Conservation (phyloP, 2,329 filamentous ascomycete genomes). For the Venturia carpophila region DNA sequence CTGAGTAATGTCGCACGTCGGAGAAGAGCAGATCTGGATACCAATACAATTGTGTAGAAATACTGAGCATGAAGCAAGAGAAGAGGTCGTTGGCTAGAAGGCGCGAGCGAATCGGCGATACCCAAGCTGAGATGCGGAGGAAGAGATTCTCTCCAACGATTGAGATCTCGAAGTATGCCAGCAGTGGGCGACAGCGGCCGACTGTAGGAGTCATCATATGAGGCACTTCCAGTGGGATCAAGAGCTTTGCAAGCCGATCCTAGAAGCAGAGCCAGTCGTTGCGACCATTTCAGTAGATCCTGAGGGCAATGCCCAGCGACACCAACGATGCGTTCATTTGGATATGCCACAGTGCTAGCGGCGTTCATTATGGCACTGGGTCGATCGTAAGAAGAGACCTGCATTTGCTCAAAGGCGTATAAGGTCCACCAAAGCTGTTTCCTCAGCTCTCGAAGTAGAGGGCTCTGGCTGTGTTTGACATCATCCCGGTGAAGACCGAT, state of each 20-base stretch:
- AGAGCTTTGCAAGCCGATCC: conserved; percentile 34
- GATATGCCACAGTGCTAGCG: conserved; percentile 29
- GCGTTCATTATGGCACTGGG: conserved; percentile 38
- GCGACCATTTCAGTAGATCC: conserved; percentile 35
- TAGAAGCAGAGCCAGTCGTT: conserved; percentile 31
- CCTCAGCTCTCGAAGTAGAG: conserved; percentile 28
- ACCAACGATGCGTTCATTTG: conserved; percentile 33
- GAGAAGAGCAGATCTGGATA: conserved; percentile 35
- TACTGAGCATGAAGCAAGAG: conserved; percentile 35
- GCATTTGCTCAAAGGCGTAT: conserved; percentile 33
- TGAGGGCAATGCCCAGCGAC: conserved; percentile 28
- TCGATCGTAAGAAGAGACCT: conserved; percentile 38
- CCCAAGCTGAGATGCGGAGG: conserved; percentile 33
- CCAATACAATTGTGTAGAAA: conserved; percentile 34
- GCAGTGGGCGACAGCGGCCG: conserved; percentile 34
- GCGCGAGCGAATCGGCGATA: conserved; percentile 28
- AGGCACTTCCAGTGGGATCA: conserved; percentile 26
- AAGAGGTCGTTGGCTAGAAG: conserved; percentile 32
- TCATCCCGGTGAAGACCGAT: conserved; percentile 39
- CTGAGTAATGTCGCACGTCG: conserved; percentile 29
- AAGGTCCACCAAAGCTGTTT: conserved; percentile 32
- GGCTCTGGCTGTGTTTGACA: conserved; percentile 30
- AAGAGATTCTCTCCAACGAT: conserved; percentile 33
- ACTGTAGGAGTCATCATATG: conserved; percentile 31
- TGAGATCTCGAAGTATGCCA: conserved; percentile 33